Base-by-base conservation (phyloP, 768 basidiomycete genomes). In the Mycena rosella region DNA sequence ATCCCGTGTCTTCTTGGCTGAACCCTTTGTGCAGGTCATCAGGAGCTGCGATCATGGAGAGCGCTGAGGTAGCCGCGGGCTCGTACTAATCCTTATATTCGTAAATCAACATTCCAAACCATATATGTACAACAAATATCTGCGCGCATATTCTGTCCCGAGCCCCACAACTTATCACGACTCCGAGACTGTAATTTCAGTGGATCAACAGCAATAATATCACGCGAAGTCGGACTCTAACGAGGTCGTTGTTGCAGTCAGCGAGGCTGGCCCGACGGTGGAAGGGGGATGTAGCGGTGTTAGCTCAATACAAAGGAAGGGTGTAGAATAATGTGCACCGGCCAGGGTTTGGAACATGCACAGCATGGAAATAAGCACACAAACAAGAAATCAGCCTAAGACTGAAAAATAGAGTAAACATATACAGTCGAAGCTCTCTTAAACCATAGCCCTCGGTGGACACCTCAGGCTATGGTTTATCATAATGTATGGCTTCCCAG, bases 31-130 rank as follows among this genome's bases (percentile, higher is more conserved):
- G 27, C 59, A 78, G 76, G 30, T 78, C 77, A 14, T 78, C 77
- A 0, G 76, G 77, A 27, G 69, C 69, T 2, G 72, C 72, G 17
- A 78, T 78, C 27, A 73, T 77, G 69, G 63, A 72, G 56, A 74
- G 71, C n/a, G 67, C 55, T 1, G 68, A 59, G 32, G 70, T 63
- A 3, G 53, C 65, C 9, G 48, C 67, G 18, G 70, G 64, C n/a
- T 60, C 69, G 4, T 73, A 71, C 40, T 73, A 38, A 65, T 7
- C n/a, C 2, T 34, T 13, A 34, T 34, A 6, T 34, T 13, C 13
- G 7, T 13, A 34, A 40, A 40, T 30, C 32, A 24, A 27, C 44
- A 30, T 63, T 53, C 29, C 26, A 51, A 34, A 34, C 13, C 32
- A 38, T 40, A 45, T 63, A 40, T 15, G 17, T 14, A 11, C 38